Percentiles rank a stretch among this genome's conserved stretches.
Evolutionary conservation across 2,329 filamentous ascomycete genomes (phyloP).

Genomic region (Microascus cirrosus): DNA sequence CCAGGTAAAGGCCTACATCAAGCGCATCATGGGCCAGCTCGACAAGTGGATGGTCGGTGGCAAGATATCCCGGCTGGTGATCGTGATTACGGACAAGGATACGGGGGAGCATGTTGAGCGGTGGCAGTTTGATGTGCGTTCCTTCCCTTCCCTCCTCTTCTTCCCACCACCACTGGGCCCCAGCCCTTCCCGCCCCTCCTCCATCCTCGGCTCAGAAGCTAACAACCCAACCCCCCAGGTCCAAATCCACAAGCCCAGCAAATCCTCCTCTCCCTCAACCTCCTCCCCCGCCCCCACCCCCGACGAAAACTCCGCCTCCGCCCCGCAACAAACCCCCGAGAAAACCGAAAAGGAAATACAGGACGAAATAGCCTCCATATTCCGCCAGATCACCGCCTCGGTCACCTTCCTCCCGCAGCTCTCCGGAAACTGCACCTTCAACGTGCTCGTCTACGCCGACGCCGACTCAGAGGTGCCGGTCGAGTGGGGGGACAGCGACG

Average conservation of each 20-base stretch:
- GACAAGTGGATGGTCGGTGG: slow-evolving; percentile 96
- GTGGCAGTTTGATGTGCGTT: slow-evolving; percentile 87
- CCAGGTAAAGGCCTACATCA: slow-evolving; percentile 98
- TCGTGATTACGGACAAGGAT: slow-evolving; percentile 95
- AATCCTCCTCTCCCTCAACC: slow-evolving; percentile 38
- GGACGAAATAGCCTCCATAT: slow-evolving; percentile 89
- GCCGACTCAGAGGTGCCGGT: slow-evolving; percentile 93
- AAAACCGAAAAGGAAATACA: slow-evolving; percentile 94
- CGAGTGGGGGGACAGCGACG: slow-evolving; percentile 97
- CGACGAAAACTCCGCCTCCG: slow-evolving; percentile 51
- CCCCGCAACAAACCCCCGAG: slow-evolving; percentile 31
- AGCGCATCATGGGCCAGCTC: slow-evolving; percentile 96
- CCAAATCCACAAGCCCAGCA: slow-evolving; percentile 29
- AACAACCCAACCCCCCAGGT: slow-evolving; percentile 18
- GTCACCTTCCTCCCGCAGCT: slow-evolving; percentile 95
- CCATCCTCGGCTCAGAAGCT: background rate
- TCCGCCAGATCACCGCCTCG: slow-evolving; percentile 94
- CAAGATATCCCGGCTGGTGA: slow-evolving; percentile 94
- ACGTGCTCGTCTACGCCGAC: slow-evolving; percentile 94
- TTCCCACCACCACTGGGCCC: no score
- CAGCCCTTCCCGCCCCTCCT: slow-evolving; percentile 5
- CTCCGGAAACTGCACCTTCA: slow-evolving; percentile 87
- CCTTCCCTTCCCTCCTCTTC: background rate
- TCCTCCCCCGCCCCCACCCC: slow-evolving; percentile 40
- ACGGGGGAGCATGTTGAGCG: slow-evolving; percentile 92